Evolutionary conservation across 2,329 filamentous ascomycete species (phyloP).

Genomic region (Cordyceps farinosa): DNA sequence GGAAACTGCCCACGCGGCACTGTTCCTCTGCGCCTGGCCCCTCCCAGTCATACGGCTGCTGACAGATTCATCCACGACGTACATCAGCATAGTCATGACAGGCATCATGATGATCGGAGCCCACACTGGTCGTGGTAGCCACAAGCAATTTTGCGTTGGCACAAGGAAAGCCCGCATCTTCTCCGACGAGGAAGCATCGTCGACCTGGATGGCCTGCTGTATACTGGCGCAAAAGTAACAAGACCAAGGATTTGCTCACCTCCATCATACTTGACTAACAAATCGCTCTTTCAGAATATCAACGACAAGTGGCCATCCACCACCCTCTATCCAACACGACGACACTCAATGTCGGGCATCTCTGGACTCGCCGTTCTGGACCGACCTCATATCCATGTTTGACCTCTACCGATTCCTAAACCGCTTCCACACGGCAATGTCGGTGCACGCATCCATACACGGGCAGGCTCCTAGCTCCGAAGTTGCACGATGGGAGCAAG

Average conservation of each 20-base stretch:
- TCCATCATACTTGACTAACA: neutral
- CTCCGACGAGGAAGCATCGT: slow-evolving; percentile 50
- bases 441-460: slow-evolving; percentile 43
- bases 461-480: slow-evolving; percentile 45
- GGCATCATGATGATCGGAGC: slow-evolving; percentile 47
- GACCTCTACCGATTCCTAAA: slow-evolving; percentile 51
- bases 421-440: slow-evolving; percentile 45
- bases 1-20: slow-evolving; percentile 48
- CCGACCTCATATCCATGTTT: slow-evolving; percentile 41
- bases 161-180: slow-evolving; percentile 40
- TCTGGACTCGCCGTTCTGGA: slow-evolving; percentile 39
- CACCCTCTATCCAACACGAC: slow-evolving; percentile 48
- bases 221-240: slow-evolving; percentile 48
- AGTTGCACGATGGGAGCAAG: slow-evolving; percentile 48
- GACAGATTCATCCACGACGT: slow-evolving; percentile 47
- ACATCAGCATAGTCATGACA: slow-evolving; percentile 45
- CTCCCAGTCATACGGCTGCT: slow-evolving; percentile 49
- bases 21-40: slow-evolving; percentile 51
- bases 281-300: slow-evolving; percentile 30
- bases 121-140: slow-evolving; percentile 50
- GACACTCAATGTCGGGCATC: slow-evolving; percentile 42
- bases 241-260: neutral
- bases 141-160: slow-evolving; percentile 46
- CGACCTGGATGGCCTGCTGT: slow-evolving; percentile 52
- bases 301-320: slow-evolving; percentile 44